Evolutionary conservation across 139 green algal genomes (phyloP).

Genomic region (Pseudopediastrum boryanum): DNA sequence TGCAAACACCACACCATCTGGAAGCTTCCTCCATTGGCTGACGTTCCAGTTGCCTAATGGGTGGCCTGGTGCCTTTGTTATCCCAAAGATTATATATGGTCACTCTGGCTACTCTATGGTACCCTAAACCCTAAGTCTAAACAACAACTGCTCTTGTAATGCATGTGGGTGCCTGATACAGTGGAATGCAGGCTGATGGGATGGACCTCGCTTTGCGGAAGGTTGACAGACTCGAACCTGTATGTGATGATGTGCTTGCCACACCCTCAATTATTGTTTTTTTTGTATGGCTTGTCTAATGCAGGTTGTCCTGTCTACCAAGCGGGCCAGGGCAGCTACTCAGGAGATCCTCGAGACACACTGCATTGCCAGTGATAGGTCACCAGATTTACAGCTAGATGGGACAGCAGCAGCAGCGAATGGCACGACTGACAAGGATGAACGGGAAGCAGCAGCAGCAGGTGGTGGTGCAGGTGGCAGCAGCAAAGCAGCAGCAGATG

Average conservation of each 20-base stretch:
- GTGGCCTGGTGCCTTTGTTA: not conserved
- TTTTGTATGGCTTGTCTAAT: not conserved
- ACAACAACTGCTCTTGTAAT: no score
- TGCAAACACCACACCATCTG: not conserved
- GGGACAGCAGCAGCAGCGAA: not conserved
- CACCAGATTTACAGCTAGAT: constrained; percentile 50
- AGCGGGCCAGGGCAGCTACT: constrained; percentile 59
- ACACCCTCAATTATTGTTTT: not conserved
- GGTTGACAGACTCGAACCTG: not conserved
- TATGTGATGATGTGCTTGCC: not conserved
- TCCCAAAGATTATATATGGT: not conserved
- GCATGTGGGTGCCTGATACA: not conserved
- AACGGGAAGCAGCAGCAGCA: constrained; percentile 31
- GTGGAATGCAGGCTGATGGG: not conserved
- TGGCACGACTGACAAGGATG: not conserved
- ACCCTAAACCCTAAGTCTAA: not conserved
- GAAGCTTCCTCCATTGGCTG: not conserved
- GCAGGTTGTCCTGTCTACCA: constrained; percentile 48
- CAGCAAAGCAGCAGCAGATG: constrained; percentile 29
- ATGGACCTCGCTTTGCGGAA: not conserved
- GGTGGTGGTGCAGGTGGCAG: not conserved
- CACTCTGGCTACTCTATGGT: not conserved
- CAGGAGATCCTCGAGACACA: constrained; percentile 76
- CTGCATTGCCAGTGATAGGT: constrained; percentile 73
- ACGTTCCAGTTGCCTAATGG: not conserved